phyloP scores from a whole-genome alignment of 345 rosid species.

The Populus pruinosa region DNA sequence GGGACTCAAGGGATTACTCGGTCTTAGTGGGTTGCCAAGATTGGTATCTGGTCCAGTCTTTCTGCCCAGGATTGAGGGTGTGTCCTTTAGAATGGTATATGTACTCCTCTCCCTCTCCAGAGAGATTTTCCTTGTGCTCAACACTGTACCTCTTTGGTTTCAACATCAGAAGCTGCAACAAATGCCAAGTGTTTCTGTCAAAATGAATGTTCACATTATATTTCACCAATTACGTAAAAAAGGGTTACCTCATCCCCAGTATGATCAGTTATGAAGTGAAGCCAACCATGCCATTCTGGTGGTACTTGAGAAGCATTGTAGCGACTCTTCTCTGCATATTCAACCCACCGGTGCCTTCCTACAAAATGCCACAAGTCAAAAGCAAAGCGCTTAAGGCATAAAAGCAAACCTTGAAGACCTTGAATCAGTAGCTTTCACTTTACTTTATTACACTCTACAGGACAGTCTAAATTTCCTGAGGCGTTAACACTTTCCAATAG shows the following conservation, averaged over 20 bases:
- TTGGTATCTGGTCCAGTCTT: slow-evolving; percentile 92
- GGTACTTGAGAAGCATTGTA: slow-evolving; percentile 98
- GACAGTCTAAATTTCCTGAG: neutral
- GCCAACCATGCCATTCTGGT: slow-evolving; percentile 99
- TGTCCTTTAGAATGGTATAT: slow-evolving; percentile 97
- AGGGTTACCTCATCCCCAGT: slow-evolving; percentile 85
- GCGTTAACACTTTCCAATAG: neutral
- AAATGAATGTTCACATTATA: neutral
- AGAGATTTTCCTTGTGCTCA: slow-evolving; percentile 86
- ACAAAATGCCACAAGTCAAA: slow-evolving; percentile 9
- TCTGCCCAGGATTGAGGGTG: slow-evolving; percentile 84
- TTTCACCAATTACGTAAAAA: neutral
- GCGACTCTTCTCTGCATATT: slow-evolving; percentile 73
- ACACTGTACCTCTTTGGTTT: slow-evolving; percentile 85
- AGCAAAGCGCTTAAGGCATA: neutral
- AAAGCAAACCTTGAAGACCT: neutral
- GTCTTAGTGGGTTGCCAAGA: slow-evolving; percentile 79
- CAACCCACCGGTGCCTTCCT: slow-evolving; percentile 98
- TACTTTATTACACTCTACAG: too few species aligned
- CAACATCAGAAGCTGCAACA: slow-evolving; percentile 75
- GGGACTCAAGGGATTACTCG: slow-evolving; percentile 13
- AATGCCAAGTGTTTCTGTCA: neutral
- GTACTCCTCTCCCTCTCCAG: slow-evolving; percentile 78
- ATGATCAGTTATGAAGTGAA: slow-evolving; percentile 85
- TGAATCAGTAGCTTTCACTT: neutral